Percentiles rank a stretch among this genome's conserved stretches.
Evolutionary conservation across 179 eudicot species (phyloP).

Genomic region (Gypsophila paniculata): DNA sequence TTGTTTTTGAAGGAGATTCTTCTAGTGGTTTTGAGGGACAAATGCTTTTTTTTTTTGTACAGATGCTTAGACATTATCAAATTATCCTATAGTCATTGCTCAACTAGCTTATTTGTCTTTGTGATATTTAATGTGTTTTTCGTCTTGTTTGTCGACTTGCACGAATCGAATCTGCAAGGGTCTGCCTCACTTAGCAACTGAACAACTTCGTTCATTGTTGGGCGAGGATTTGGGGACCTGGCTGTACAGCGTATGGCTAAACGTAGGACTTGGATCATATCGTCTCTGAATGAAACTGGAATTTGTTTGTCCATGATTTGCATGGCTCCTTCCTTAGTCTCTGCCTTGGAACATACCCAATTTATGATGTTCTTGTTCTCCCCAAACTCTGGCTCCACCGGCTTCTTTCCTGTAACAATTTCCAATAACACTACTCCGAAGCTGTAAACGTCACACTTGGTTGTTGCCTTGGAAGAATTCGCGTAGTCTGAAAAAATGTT

Average conservation of each 20-base stretch:
- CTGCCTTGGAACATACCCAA: constrained; percentile 74
- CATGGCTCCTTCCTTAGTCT: constrained; percentile 66
- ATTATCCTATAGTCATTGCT: constrained; percentile 23
- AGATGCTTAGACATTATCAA: constrained; percentile 31
- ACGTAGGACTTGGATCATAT: constrained; percentile 65
- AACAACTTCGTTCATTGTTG: constrained; percentile 77
- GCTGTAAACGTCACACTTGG: constrained; percentile 92
- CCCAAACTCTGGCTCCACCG: constrained; percentile 84
- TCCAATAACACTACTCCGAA: constrained; percentile 80
- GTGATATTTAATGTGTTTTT: constrained; percentile 34
- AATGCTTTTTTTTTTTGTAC: constrained; percentile 33
- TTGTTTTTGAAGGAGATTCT: constrained; percentile 28
- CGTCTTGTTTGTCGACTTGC: constrained; percentile 47
- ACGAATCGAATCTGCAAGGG: constrained; percentile 55
- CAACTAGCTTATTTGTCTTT: constrained; percentile 34
- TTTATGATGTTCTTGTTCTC: constrained; percentile 79
- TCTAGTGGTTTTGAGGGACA: constrained; percentile 26
- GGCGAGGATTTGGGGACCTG: constrained; percentile 54
- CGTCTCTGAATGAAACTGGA: constrained; percentile 54
- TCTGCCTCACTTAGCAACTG: constrained; percentile 70
- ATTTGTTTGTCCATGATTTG: constrained; percentile 64
- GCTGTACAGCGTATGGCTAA: constrained; percentile 75
- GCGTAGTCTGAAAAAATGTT: constrained; percentile 61
- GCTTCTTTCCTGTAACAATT: constrained; percentile 81
- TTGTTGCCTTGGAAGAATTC: constrained; percentile 81